Evolutionary conservation across 306 rosid species (phyloP).

Genomic region (Luffa aegyptiaca): DNA sequence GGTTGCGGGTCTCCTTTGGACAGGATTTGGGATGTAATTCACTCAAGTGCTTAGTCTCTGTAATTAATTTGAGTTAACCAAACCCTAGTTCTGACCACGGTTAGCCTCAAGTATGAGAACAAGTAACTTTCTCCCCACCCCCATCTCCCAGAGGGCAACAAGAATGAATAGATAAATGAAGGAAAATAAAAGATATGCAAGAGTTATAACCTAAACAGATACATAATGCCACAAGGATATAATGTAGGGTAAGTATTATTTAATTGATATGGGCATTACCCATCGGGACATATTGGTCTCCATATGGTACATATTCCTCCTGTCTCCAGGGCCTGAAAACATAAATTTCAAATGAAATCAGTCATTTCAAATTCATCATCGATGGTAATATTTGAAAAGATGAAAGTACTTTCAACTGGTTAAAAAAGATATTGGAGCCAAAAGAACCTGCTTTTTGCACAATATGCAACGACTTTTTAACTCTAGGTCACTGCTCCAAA

Average conservation of each 20-base stretch:
- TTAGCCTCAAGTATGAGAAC: background rate
- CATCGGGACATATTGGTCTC: constrained; percentile 90
- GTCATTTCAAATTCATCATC: background rate
- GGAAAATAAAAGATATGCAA: background rate
- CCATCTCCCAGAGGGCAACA: background rate
- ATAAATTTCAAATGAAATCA: constrained; percentile 9
- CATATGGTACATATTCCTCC: constrained; percentile 72
- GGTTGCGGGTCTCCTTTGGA: background rate
- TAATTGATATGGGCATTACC: constrained; percentile 36
- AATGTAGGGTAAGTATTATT: background rate
- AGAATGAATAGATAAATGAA: background rate
- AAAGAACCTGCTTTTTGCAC: constrained; percentile 71
- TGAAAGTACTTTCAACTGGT: constrained; percentile 2
- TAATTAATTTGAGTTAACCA: background rate
- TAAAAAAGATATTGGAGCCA: background rate
- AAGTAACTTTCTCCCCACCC: background rate
- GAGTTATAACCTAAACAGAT: background rate
- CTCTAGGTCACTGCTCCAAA: constrained; percentile 93
- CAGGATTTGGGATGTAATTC: too few relatives aligned
- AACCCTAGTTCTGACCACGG: background rate
- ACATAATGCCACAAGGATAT: background rate
- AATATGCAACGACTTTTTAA: constrained; percentile 54
- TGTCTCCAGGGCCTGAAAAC: constrained; percentile 43
- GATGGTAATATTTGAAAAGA: background rate
- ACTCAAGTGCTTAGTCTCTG: too few relatives aligned